Conservation (phyloP, 1,284 basidiomycete species). For the Anthracocystis panici-leucophaei region DNA sequence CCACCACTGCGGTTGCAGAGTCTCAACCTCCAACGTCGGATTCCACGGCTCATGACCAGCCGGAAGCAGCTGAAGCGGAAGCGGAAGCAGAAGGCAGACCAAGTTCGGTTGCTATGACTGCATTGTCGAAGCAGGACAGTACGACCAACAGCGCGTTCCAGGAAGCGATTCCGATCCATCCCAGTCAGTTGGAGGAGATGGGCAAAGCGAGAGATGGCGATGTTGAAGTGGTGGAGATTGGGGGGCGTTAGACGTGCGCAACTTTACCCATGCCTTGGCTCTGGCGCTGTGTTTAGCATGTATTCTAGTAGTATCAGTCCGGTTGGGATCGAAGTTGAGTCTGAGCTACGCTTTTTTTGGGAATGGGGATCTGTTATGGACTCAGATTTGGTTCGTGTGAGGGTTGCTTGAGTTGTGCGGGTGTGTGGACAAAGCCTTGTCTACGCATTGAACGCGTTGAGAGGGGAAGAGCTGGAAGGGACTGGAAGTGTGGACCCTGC, state of each 20-base stretch:
- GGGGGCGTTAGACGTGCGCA: background rate
- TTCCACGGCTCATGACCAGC: background rate
- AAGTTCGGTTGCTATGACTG: slow-evolving; percentile 16
- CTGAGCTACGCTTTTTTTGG: background rate
- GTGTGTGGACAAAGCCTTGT: background rate
- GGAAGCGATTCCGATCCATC: slow-evolving; percentile 45
- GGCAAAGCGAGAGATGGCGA: slow-evolving; percentile 30
- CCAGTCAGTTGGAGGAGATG: slow-evolving; percentile 26
- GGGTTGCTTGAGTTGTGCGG: background rate
- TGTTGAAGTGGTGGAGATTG: slow-evolving; percentile 18
- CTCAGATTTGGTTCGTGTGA: background rate
- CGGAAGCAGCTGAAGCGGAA: slow-evolving; percentile 4
- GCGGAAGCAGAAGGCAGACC: slow-evolving; percentile 22
- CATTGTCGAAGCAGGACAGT: slow-evolving; percentile 20
- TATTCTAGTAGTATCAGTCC: too few species aligned
- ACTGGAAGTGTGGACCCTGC: slow-evolving; percentile 19
- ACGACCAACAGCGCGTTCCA: slow-evolving; percentile 23
- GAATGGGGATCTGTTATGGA: background rate
- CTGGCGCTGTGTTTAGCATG: background rate
- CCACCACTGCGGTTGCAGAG: background rate
- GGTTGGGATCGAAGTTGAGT: too few species aligned
- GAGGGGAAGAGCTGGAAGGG: background rate
- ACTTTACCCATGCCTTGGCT: background rate
- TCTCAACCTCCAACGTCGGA: slow-evolving; percentile 8
- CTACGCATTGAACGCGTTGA: background rate